Conservation (phyloP, 306 rosid genomes). For the Abrus pulchellus region DNA sequence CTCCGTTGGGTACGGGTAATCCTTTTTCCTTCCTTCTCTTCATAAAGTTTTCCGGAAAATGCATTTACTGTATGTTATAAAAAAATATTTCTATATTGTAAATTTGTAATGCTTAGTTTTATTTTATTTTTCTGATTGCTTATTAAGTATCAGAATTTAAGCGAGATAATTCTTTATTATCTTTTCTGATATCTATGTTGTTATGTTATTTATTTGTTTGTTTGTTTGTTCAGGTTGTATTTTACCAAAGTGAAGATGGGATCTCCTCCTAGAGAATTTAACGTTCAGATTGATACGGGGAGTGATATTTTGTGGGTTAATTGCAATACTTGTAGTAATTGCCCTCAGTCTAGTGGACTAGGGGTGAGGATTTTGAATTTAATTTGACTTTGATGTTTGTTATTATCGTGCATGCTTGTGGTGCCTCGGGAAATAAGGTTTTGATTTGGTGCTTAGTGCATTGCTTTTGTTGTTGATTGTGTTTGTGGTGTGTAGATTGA, state of each 20-base stretch:
- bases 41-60: conserved; percentile 6
- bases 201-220: too few species aligned
- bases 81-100: background rate
- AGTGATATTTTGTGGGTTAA: conserved; percentile 96
- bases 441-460: conserved; percentile 23
- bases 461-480: conserved; percentile 24
- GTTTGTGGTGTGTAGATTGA: conserved; percentile 70
- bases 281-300: conserved; percentile 94
- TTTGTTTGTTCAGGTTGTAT: conserved; percentile 74
- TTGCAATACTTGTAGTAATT: conserved; percentile 85
- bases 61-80: conserved; percentile 36
- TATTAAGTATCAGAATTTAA: too few species aligned
- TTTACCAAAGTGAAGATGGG: conserved; percentile 90
- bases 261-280: conserved; percentile 88
- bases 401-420: conserved; percentile 33
- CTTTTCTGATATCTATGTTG: background rate
- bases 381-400: background rate
- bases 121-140: conserved; percentile 11
- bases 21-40: background rate
- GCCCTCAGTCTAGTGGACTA: conserved; percentile 86
- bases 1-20: conserved; percentile 72
- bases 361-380: conserved; percentile 66
- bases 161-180: background rate
- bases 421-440: conserved; percentile 30
- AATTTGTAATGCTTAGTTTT: background rate